These are phyloP conservation scores for Tulasnella sp. DNA, from an alignment of 768 basidiomycete species.

Conservation along the genomic window DNA sequence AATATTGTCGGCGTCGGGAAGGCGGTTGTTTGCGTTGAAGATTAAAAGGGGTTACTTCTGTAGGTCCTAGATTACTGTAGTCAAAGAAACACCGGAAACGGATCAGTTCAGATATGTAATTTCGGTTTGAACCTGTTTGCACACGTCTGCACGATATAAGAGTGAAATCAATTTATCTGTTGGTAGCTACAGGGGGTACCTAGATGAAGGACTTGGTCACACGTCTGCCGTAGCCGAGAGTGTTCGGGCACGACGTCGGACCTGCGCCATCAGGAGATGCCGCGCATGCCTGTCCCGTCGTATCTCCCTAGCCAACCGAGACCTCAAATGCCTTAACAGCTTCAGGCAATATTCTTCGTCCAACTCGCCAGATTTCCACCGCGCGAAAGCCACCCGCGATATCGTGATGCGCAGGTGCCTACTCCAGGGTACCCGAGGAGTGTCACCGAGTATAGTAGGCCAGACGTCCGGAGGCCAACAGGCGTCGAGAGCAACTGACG, in stretches of 20 bases:
- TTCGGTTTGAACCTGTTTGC: no score
- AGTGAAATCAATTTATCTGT: neutral
- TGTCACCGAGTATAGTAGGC: neutral
- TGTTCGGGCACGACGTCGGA: neutral
- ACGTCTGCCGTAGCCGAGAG: neutral
- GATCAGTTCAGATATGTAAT: neutral
- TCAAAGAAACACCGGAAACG: neutral
- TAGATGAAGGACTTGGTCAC: neutral
- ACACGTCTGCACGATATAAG: no score
- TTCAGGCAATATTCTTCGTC: neutral
- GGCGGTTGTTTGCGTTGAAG: neutral
- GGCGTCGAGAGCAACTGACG: neutral
- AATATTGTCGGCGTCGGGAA: neutral
- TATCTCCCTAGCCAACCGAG: neutral
- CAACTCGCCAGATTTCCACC: neutral
- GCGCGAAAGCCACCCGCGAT: neutral
- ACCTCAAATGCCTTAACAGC: neutral
- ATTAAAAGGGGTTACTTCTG: no score
- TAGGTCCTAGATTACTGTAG: no score
- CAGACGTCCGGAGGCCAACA: slow-evolving; percentile 4
- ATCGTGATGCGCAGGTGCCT: neutral
- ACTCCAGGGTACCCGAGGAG: neutral
- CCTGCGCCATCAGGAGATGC: neutral
- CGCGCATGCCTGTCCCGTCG: neutral
- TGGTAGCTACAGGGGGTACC: neutral